phyloP scores from a whole-genome alignment of 352 stramenopile species.

The Pythium rhizo-oryzae region DNA sequence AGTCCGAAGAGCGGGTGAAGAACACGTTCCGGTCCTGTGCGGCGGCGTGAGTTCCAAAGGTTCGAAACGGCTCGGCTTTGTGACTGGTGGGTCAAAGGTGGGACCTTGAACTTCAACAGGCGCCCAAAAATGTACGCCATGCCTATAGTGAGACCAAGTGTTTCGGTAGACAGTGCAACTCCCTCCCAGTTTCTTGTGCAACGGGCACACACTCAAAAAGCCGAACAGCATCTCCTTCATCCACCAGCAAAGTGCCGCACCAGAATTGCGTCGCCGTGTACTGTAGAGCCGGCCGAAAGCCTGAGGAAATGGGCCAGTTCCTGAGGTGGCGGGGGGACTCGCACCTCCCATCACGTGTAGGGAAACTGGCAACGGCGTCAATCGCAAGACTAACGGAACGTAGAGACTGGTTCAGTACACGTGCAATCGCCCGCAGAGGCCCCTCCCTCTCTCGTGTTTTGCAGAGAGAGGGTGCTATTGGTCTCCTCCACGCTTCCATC shows the following conservation, averaged over 20 bases:
- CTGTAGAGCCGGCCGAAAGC: too few relatives aligned
- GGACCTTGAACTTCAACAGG: neutral
- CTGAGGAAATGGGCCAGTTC: too few relatives aligned
- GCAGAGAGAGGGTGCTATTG: too few relatives aligned
- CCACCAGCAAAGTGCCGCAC: neutral
- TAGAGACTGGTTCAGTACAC: too few relatives aligned
- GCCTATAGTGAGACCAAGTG: neutral
- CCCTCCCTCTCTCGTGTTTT: too few relatives aligned
- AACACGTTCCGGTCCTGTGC: neutral
- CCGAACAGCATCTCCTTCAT: neutral
- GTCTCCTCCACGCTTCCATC: neutral
- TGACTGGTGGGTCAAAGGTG: neutral
- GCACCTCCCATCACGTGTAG: too few relatives aligned
- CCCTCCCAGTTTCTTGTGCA: neutral
- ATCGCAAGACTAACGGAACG: too few relatives aligned
- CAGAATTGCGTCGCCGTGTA: too few relatives aligned
- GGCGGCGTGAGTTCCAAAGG: neutral
- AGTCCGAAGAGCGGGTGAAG: neutral
- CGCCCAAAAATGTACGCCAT: neutral
- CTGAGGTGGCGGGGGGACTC: too few relatives aligned
- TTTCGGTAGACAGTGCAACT: neutral
- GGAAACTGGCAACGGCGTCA: too few relatives aligned
- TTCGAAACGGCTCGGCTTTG: neutral
- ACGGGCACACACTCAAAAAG: neutral
- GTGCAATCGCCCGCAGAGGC: too few relatives aligned